Percentiles rank a stretch among this genome's conserved stretches.
These are phyloP conservation scores for Tardiomyces depauwii DNA, from an alignment of 1,139 yeast genomes.

Conservation along the genomic window DNA sequence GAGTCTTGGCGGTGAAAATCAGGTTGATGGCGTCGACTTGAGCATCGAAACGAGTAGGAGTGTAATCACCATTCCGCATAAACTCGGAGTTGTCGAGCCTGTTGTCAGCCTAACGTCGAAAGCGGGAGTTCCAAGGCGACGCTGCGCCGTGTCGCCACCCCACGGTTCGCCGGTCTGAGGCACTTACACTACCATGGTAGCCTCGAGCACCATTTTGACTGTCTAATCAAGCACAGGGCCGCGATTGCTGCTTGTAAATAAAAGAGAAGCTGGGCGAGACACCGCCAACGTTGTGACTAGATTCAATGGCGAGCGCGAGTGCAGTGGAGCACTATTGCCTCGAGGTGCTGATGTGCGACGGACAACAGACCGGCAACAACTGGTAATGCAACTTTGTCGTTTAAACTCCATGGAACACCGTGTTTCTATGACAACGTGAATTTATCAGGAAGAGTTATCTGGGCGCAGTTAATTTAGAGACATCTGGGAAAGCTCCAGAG, in stretches of 20 bases:
- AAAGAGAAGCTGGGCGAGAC: too few species aligned
- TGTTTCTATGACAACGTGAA: neutral
- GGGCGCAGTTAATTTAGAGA: too few species aligned
- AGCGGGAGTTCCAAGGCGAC: too few species aligned
- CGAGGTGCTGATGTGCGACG: neutral
- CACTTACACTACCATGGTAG: constrained; percentile 69
- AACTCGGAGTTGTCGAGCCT: constrained; percentile 82
- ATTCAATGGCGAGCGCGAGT: too few species aligned
- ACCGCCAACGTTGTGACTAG: too few species aligned
- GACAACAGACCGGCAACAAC: neutral
- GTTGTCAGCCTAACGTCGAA: too few species aligned
- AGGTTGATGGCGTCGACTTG: constrained; percentile 88
- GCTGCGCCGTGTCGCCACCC: neutral
- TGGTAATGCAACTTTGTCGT: neutral
- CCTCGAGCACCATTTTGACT: constrained; percentile 76
- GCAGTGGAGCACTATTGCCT: neutral
- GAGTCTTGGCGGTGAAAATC: constrained; percentile 76
- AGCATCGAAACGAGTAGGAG: constrained; percentile 84
- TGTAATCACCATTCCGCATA: constrained; percentile 91
- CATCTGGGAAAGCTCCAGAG: too few species aligned
- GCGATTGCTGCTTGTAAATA: too few species aligned
- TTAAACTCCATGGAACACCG: too few species aligned
- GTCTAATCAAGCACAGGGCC: neutral
- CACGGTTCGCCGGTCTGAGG: constrained; percentile 19
- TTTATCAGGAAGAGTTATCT: too few species aligned